phyloP scores from a whole-genome alignment of 2,329 filamentous ascomycete genomes.

The Pseudogymnoascus pannorum region DNA sequence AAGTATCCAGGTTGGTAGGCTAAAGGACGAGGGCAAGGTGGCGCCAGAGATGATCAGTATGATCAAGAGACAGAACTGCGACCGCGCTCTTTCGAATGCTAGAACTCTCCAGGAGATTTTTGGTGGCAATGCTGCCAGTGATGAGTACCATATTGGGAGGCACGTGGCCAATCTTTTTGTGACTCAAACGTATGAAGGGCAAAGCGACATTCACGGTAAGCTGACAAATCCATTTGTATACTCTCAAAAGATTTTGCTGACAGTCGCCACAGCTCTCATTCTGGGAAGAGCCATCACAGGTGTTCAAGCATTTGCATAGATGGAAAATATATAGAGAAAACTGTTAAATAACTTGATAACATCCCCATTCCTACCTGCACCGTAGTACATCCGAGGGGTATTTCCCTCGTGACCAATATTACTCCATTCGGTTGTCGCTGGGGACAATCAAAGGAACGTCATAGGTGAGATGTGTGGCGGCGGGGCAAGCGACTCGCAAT shows the following conservation, averaged over 20 bases:
- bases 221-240: not conserved
- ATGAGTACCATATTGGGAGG: constrained; percentile 90
- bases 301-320: constrained; percentile 69
- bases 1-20: constrained; percentile 78
- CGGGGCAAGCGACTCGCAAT: constrained; percentile 6
- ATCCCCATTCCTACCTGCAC: not conserved
- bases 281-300: constrained; percentile 63
- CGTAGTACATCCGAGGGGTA: not conserved
- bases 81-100: constrained; percentile 73
- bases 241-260: constrained; percentile 22
- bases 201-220: constrained; percentile 92
- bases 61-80: constrained; percentile 97
- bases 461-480: constrained; percentile 7
- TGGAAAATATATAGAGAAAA: not conserved
- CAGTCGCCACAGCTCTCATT: constrained; percentile 50
- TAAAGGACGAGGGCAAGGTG: constrained; percentile 85
- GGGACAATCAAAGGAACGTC: not conserved
- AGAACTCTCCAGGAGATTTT: constrained; percentile 87
- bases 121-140: constrained; percentile 94
- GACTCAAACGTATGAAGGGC: constrained; percentile 95
- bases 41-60: constrained; percentile 94
- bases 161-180: constrained; percentile 97
- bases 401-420: constrained; percentile 5
- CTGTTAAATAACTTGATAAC: not conserved
- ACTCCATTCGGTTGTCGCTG: not conserved